Percentiles rank a stretch among this genome's conserved stretches.
Conservation (phyloP, 78 protist species). For the Polysphondylium violaceum region DNA sequence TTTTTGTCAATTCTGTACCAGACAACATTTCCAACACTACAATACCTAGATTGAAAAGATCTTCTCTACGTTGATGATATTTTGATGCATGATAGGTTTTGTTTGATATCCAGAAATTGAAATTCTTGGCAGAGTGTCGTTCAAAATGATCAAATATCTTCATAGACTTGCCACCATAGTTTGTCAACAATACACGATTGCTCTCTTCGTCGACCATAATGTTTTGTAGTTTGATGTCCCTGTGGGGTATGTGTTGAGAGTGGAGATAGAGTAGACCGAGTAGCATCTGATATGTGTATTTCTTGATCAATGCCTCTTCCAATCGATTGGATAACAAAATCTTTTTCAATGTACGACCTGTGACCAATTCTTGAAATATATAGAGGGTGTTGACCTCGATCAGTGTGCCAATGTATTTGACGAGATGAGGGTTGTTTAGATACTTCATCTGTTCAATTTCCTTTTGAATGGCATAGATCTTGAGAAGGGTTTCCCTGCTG, state of each 20-base stretch:
- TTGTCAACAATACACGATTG: conserved; percentile 7
- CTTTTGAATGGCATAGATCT: conserved; percentile 18
- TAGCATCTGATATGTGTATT: conserved; percentile 48
- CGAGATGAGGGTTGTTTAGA: conserved; percentile 22
- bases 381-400: conserved; percentile 13
- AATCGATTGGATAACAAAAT: not conserved
- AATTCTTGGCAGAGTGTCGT: conserved; percentile 13
- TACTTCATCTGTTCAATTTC: conserved; percentile 57
- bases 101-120: conserved; percentile 29
- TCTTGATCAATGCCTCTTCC: conserved; percentile 10
- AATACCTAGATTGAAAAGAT: conserved; percentile 40
- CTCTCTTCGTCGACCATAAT: conserved; percentile 22
- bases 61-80: conserved; percentile 27
- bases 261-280: conserved; percentile 44
- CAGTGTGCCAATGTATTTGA: conserved; percentile 24
- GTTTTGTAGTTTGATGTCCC: conserved; percentile 40
- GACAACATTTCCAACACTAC: conserved; percentile 59
- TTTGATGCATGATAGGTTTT: not conserved
- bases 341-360: not conserved
- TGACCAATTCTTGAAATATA: conserved; percentile 39
- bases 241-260: conserved; percentile 67
- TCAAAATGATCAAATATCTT: conserved; percentile 48
- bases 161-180: conserved; percentile 60
- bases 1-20: conserved; percentile 14
- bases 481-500: not conserved